Base-by-base conservation (phyloP, 306 rosid genomes). In the Cucurbita moschata region DNA sequence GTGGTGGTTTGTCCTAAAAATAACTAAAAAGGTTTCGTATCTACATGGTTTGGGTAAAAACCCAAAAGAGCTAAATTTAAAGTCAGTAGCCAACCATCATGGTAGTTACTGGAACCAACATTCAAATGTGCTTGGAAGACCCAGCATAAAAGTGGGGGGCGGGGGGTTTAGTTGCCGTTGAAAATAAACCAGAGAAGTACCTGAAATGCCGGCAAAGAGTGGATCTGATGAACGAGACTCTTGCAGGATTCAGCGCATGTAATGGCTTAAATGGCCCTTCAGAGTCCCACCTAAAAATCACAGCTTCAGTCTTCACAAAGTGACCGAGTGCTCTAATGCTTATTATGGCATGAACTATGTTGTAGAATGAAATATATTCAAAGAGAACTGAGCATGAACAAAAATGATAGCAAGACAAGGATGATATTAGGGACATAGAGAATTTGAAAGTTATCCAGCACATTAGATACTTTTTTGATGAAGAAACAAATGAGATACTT, bases 251-350 rank as follows among this genome's bases (percentile, higher is more conserved):
- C 88, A 94, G 71, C 69, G 56, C 77, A 82, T 94, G 99, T 81
- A 94, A 79, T n/a, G 99, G 97, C 76, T 91, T 91, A 77, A 89
- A 91, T 1, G 96, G 96, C 7, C 99, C 97, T 83, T 86, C 96
- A 42, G 92, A 86, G 81, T 94, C 95, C 99, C 99, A 91, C 96
- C 97, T 94, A 81, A 30, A 64, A 1, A 75, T 0, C 26, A 69
- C 21, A 46, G 21, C 44, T 49, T 51, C 44, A 26, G 57, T 46
- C 7, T n/a, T 68, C 15, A 26, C 12, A 49, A 69, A 69, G 26
- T 69, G 49, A 74, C 11, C 46, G 9, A 40, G 30, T 38, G 40
- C 4, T 5, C 7, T 39, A 43, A 60, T 60, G 11, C 30, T 50
- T n/a, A n/a, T 12, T 10, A n/a, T 10, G 7, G 49, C 47, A 46